Base-by-base conservation (phyloP, 2,329 filamentous ascomycete genomes). In the Gaeumannomyces tritici region DNA sequence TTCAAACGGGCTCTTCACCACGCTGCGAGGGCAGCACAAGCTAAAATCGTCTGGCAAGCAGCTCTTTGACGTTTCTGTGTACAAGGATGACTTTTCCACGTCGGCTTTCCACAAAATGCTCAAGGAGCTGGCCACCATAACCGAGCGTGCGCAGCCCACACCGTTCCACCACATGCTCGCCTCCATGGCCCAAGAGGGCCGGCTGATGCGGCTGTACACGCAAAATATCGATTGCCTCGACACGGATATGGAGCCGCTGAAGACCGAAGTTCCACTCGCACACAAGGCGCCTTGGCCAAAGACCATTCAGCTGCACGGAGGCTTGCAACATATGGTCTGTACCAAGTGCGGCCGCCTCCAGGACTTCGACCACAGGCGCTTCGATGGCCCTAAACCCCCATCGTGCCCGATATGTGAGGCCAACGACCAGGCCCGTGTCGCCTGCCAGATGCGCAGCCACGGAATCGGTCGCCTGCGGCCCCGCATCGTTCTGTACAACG, bases 161-260 rank as follows among this genome's bases (percentile, higher is more conserved):
- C 81, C 86, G 2, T 99, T 99, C 72, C 95, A 99, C 78, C 90
- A 97, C 72, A 83, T 99, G 74, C 83, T 99, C 56, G 95, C 95
- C 59, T 93, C 92, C 4, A 81, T 99, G 27, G 91, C 93, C 4
- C 84, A 90, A 63, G 92, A 98, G 75, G 90, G 89, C 56, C 90
- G 95, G 26, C 77, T 99, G 28, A 80, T 97, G 71, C 90, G 95
- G 56, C 82, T 99, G 8, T 99, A 99, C 74, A 93, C 91, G 3
- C 95, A 99, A 72, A 99, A 99, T 69, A 93, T 99, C 42, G 95
- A 99, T 76, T 91, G 93, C 63, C 89, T 99, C 67, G 95, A 99
- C 69, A 95, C 91, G 0, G 84, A 86, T 9, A 83, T 99, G 74
- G 79, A 86, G 58, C 93, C 93, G 3, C 79, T 99, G 11, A 82